Evolutionary conservation across 2,329 filamentous ascomycete genomes (phyloP).

Genomic region (Catunica adiposa): DNA sequence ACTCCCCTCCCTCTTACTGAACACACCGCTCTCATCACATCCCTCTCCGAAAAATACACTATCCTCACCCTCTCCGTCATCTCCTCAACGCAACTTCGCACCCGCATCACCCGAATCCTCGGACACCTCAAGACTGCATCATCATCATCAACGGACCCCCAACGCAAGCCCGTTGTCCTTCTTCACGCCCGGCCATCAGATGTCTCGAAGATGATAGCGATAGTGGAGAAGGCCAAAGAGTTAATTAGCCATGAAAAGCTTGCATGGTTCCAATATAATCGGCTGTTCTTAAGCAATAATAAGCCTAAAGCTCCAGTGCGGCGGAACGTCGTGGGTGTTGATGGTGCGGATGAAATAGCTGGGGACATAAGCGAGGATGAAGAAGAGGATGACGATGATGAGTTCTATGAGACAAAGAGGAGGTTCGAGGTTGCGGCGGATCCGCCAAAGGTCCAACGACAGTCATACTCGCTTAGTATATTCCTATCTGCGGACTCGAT

Average conservation of each 20-base stretch:
- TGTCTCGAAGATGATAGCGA: conserved; percentile 49
- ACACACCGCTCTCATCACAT: conserved; percentile 2
- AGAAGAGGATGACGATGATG: conserved; percentile 18
- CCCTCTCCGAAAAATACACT: conserved; percentile 22
- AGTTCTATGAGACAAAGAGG: conserved; percentile 41
- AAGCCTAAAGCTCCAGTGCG: background rate
- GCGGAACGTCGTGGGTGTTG: background rate
- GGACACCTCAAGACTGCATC: conserved; percentile 25
- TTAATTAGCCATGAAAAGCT: conserved; percentile 31
- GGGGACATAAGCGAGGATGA: conserved; percentile 15
- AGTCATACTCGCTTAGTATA: conserved; percentile 39
- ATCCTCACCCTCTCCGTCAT: conserved; percentile 38
- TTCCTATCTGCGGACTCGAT: conserved; percentile 40
- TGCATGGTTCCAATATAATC: conserved; percentile 41
- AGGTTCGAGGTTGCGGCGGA: conserved; percentile 38
- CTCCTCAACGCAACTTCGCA: conserved; percentile 42
- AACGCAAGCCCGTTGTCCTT: conserved; percentile 23
- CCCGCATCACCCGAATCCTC: conserved; percentile 31
- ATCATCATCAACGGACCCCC: conserved; percentile 16
- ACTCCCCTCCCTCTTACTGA: background rate
- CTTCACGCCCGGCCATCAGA: conserved; percentile 35
- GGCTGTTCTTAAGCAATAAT: conserved; percentile 29
- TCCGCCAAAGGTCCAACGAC: conserved; percentile 28
- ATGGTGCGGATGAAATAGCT: background rate
- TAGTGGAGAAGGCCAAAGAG: conserved; percentile 48